A percentile compares a stretch with the other conserved stretches of the same genome.
Conservation (phyloP, 495 filamentous ascomycete genomes). For the Hyaloscypha bicolor region DNA sequence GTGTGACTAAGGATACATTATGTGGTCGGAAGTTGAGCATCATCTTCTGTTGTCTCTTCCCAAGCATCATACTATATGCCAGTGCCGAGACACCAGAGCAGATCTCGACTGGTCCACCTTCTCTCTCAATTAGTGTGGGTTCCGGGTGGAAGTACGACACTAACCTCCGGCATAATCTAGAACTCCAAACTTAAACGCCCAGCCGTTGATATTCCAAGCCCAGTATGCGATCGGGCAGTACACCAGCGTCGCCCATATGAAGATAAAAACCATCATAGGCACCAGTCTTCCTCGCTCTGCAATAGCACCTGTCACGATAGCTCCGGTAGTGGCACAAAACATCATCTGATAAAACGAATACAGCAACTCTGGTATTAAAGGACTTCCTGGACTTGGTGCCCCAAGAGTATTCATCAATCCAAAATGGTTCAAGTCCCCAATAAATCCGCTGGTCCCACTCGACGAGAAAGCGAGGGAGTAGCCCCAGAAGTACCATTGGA, state of each 20-base stretch:
- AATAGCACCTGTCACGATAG: conserved; percentile 88
- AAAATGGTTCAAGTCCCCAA: conserved; percentile 85
- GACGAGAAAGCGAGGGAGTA: conserved; percentile 91
- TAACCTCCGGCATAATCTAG: conserved; percentile 90
- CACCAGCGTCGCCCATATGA: conserved; percentile 94
- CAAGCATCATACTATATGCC: conserved; percentile 93
- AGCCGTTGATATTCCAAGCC: conserved; percentile 95
- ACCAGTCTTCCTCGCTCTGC: conserved; percentile 93
- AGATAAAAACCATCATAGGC: conserved; percentile 93
- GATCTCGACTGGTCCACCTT: conserved; percentile 88
- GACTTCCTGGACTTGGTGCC: conserved; percentile 75
- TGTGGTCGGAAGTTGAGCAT: conserved; percentile 91
- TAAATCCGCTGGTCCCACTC: conserved; percentile 76
- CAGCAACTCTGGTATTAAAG: conserved; percentile 81
- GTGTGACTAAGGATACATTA: conserved; percentile 95
- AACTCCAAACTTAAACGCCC: conserved; percentile 89
- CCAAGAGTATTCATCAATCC: conserved; percentile 80
- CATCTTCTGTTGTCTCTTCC: conserved; percentile 98
- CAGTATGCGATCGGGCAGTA: conserved; percentile 97
- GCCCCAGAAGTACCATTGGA: conserved; percentile 99
- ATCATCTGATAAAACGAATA: conserved; percentile 83
- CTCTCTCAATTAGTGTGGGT: too few species aligned
- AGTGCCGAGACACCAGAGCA: conserved; percentile 89
- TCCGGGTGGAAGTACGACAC: too few species aligned
- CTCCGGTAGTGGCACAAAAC: conserved; percentile 89